Base-by-base conservation (phyloP, 225 moss, liverwort and hornwort genomes). In the Marchantia polymorpha region DNA sequence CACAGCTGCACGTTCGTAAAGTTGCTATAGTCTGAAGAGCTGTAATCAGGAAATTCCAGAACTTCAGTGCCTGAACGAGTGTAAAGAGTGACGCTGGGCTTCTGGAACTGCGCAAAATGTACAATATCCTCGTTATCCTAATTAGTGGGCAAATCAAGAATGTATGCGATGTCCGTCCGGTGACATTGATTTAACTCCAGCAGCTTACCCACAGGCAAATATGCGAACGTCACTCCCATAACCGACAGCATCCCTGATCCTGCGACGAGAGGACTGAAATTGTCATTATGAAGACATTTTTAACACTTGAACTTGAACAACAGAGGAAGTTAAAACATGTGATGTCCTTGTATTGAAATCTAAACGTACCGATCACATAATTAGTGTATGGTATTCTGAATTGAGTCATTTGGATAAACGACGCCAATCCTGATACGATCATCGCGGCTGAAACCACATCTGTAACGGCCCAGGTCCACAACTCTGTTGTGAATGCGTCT, bases 161-260 rank as follows among this genome's bases (percentile, higher is more conserved):
- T 23, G n/a, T 3, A 6, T 61, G 9, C 39, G 61, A 17, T 61
- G 61, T 61, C 61, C 10, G 9, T 12, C 4, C 4, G 56, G 13
- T 56, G 56, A 13, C 56, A 3, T 12, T 56, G 56, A 56, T 1
- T 12, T 65, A 16, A 20, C 10, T 0, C 52, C 12, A 7, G 20
- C 27, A 56, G 84, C 90, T 83, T 79, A 94, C 92, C 81, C n/a
- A 94, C 86, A 3, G 97, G 97, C 2, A 99, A 89, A 76, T 93
- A 94, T 16, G 92, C 85, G 80, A 94, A 91, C 3, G 97, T 91
- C 3, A 91, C 89, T 66, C 97, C 97, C 93, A 94, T 92, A 81
- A 94, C 97, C 0, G 97, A 99, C 0, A 99, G 86, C 91, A 99
- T 58, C 7, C 97, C 97, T 22, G 97, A 94, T 48, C 97, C 97